phyloP scores from a whole-genome alignment of 768 basidiomycete genomes.

The Lactarius hatsudake region DNA sequence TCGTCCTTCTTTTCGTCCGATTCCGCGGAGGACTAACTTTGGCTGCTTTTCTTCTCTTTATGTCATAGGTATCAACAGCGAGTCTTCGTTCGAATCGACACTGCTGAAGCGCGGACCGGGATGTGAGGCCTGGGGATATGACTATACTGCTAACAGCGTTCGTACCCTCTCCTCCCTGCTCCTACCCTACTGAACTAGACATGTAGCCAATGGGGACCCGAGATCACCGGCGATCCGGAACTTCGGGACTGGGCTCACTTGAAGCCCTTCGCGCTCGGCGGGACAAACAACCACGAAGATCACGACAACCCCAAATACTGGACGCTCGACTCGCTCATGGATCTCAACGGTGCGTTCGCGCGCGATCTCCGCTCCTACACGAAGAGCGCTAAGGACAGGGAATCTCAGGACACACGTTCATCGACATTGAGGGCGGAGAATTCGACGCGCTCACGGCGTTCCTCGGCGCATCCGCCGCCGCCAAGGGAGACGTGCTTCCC shows the following conservation, averaged over 20 bases:
- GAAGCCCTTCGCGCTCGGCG: constrained; percentile 36
- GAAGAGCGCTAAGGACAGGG: no score
- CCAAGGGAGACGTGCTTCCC: constrained; percentile 39
- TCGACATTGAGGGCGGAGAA: constrained; percentile 66
- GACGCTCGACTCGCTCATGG: constrained; percentile 61
- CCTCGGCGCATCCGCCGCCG: constrained; percentile 36
- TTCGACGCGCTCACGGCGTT: constrained; percentile 55
- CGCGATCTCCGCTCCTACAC: no score
- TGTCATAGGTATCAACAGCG: constrained; percentile 42
- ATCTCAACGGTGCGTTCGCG: constrained; percentile 46
- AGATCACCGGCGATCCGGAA: constrained; percentile 36
- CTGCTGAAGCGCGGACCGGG: constrained; percentile 41
- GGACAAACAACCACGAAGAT: constrained; percentile 44
- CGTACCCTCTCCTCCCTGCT: constrained; percentile 17
- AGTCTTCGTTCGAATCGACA: constrained; percentile 49
- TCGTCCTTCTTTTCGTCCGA: background rate
- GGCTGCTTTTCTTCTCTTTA: no score
- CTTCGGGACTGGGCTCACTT: constrained; percentile 43
- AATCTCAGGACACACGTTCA: constrained; percentile 53
- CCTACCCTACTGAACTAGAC: background rate
- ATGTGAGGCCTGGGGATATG: constrained; percentile 43
- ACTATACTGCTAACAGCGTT: constrained; percentile 39
- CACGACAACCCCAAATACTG: constrained; percentile 51
- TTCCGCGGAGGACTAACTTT: background rate
- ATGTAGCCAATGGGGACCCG: constrained; percentile 39